A percentile compares a stretch with the other conserved stretches of the same genome.
These are phyloP conservation scores for Eimeria acervulina DNA, from an alignment of 169 alveolate genomes.

Conservation along the genomic window DNA sequence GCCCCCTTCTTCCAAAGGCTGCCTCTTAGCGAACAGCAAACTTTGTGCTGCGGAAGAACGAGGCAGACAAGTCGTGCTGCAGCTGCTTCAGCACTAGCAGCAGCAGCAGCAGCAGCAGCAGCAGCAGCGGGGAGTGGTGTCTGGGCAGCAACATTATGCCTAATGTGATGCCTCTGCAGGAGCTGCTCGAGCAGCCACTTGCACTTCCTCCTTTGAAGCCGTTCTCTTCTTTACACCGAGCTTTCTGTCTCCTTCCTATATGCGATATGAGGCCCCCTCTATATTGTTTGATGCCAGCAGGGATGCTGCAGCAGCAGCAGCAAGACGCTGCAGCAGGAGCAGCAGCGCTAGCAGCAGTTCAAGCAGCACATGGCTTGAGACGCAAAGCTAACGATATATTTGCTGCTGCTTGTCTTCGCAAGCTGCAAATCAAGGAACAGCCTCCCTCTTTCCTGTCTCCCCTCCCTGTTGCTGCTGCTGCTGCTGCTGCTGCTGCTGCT, in stretches of 20 bases:
- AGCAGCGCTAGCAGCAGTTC: neutral
- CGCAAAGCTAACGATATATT: neutral
- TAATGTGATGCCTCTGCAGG: conserved; percentile 34
- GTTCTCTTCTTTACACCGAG: neutral
- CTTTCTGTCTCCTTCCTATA: conserved; percentile 15
- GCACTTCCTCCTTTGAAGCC: conserved; percentile 32
- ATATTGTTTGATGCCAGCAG: neutral
- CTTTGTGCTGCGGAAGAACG: conserved; percentile 21
- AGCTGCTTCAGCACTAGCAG: neutral
- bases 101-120: conserved; percentile 35
- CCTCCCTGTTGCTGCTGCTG: too few relatives aligned
- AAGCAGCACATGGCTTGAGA: neutral
- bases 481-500: too few relatives aligned
- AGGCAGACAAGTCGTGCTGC: neutral
- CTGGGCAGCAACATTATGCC: conserved; percentile 18
- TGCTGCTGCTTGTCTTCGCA: neutral
- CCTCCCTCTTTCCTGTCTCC: too few relatives aligned
- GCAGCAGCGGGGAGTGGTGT: conserved; percentile 46
- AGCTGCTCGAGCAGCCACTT: conserved; percentile 34
- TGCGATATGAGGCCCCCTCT: neutral
- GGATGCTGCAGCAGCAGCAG: neutral
- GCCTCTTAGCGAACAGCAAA: neutral
- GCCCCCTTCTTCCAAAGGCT: conserved; percentile 11
- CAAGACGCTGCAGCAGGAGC: neutral
- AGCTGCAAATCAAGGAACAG: too few relatives aligned